phyloP scores from a whole-genome alignment of 352 stramenopile genomes.

The Globisporangium parvum region DNA sequence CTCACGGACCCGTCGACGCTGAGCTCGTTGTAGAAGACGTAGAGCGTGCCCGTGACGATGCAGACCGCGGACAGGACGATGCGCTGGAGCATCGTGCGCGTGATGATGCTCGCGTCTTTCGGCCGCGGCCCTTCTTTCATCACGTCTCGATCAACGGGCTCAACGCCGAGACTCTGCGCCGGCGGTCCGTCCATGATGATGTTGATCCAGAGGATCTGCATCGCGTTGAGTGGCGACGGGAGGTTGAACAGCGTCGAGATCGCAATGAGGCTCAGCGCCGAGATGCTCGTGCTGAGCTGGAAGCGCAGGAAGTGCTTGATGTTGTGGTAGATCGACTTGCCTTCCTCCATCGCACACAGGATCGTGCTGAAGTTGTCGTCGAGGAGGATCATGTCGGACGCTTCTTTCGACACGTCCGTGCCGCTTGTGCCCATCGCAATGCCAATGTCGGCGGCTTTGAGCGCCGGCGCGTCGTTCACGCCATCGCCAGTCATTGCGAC shows the following conservation, averaged over 20 bases:
- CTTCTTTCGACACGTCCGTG: conserved; percentile 97
- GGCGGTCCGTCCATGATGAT: conserved; percentile 95
- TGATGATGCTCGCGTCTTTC: conserved; percentile 79
- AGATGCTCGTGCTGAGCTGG: conserved; percentile 95
- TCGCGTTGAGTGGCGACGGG: conserved; percentile 86
- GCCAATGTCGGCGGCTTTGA: conserved; percentile 96
- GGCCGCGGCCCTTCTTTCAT: conserved; percentile 82
- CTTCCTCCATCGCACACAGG: conserved; percentile 93
- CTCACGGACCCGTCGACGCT: conserved; percentile 87
- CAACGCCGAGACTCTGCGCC: conserved; percentile 80
- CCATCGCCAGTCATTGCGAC: conserved; percentile 99
- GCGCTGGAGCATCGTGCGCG: conserved; percentile 53
- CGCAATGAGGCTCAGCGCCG: conserved; percentile 82
- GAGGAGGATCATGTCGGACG: conserved; percentile 96
- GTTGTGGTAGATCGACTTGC: conserved; percentile 95
- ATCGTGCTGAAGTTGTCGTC: conserved; percentile 98
- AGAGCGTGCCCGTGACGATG: conserved; percentile 76
- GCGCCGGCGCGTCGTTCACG: conserved; percentile 97
- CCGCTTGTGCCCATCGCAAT: conserved; percentile 98
- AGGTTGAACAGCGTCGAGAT: conserved; percentile 61
- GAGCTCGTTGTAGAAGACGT: conserved; percentile 83
- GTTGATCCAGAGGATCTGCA: conserved; percentile 98
- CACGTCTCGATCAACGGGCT: conserved; percentile 79
- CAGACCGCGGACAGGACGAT: conserved; percentile 66
- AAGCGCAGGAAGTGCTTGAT: conserved; percentile 97